Conservation (phyloP, 192 early-diverging fungal genomes). For the Backusella morwellensis region DNA sequence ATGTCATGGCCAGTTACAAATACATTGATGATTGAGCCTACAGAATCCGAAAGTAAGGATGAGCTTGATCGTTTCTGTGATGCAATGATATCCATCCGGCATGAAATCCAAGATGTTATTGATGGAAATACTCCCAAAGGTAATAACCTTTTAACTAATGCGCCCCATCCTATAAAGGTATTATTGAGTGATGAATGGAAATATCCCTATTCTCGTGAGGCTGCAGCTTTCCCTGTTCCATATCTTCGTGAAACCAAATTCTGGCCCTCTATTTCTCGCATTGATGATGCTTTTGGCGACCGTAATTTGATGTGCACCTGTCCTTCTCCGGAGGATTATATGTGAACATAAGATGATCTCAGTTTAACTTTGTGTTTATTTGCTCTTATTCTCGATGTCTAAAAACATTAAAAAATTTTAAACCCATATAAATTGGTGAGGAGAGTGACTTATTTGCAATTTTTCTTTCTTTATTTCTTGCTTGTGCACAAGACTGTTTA, state of each 20-base stretch:
- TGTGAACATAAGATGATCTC: neutral
- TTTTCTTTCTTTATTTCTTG: neutral
- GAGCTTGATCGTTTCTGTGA: slow-evolving; percentile 98
- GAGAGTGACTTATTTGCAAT: too few species aligned
- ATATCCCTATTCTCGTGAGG: slow-evolving; percentile 79
- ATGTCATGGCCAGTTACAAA: slow-evolving; percentile 99
- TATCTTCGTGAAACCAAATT: slow-evolving; percentile 89
- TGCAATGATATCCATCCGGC: slow-evolving; percentile 94
- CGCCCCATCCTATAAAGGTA: slow-evolving; percentile 85
- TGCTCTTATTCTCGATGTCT: neutral
- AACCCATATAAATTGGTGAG: too few species aligned
- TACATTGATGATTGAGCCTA: slow-evolving; percentile 99
- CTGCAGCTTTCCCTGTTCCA: slow-evolving; percentile 91
- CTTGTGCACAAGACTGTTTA: neutral
- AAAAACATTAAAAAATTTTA: neutral
- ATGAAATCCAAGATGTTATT: slow-evolving; percentile 88
- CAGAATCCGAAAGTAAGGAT: slow-evolving; percentile 90
- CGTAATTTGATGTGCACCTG: slow-evolving; percentile 93
- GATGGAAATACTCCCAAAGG: slow-evolving; percentile 81
- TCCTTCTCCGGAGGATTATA: slow-evolving; percentile 85
- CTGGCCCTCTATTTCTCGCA: slow-evolving; percentile 89
- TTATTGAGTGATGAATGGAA: slow-evolving; percentile 83
- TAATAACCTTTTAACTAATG: slow-evolving; percentile 84
- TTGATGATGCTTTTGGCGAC: slow-evolving; percentile 96
- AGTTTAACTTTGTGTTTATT: neutral